phyloP scores from a whole-genome alignment of 495 filamentous ascomycete species.

The Aspergillus bertholletiae region DNA sequence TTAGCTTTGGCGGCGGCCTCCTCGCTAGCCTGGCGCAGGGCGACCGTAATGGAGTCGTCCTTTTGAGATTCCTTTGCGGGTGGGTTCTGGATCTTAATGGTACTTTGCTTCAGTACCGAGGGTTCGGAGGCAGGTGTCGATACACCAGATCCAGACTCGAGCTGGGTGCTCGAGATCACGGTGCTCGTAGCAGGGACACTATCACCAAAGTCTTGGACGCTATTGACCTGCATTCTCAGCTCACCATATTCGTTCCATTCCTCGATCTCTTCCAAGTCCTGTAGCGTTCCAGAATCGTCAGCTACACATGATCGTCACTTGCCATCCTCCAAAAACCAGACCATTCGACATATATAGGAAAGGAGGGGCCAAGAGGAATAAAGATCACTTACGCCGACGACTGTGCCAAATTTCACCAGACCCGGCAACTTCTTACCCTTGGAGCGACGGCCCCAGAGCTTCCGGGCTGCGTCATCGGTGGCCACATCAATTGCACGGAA shows the following conservation, averaged over 20 bases:
- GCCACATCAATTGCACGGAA: conserved; percentile 92
- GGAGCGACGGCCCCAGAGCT: conserved; percentile 83
- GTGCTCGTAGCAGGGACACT: conserved; percentile 45
- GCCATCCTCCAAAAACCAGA: background rate
- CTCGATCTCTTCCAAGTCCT: conserved; percentile 93
- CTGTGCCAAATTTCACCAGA: conserved; percentile 79
- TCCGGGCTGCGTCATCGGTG: conserved; percentile 85
- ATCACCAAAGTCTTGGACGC: conserved; percentile 31
- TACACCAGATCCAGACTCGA: conserved; percentile 29
- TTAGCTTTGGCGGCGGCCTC: conserved; percentile 66
- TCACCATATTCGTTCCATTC: conserved; percentile 99
- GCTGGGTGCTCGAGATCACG: conserved; percentile 10
- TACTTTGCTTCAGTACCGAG: conserved; percentile 32
- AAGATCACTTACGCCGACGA: conserved; percentile 71
- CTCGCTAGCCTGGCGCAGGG: conserved; percentile 61
- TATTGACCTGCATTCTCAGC: conserved; percentile 75
- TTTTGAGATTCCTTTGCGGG: conserved; percentile 32
- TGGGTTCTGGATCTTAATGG: conserved; percentile 44
- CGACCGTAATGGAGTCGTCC: conserved; percentile 43
- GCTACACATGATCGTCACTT: background rate
- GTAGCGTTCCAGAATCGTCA: conserved; percentile 1
- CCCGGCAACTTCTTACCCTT: conserved; percentile 81
- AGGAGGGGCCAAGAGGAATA: background rate
- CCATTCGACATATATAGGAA: background rate
- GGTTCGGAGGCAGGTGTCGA: conserved; percentile 33